phyloP scores from a whole-genome alignment of 768 basidiomycete genomes.

The Mycena polygramma region DNA sequence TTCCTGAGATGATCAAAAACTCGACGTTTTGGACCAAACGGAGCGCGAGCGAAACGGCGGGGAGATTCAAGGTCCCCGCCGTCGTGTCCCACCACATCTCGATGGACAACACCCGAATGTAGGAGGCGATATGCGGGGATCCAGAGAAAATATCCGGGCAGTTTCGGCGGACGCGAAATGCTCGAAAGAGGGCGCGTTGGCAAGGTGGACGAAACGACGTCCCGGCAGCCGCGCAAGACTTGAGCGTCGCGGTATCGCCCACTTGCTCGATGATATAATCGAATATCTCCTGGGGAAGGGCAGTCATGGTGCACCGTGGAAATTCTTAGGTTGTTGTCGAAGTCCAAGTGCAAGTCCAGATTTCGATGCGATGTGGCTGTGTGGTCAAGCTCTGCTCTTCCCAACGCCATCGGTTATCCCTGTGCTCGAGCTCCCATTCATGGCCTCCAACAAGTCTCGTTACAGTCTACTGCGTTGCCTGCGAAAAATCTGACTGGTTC shows the following conservation, averaged over 20 bases:
- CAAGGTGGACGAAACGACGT: slow-evolving; percentile 16
- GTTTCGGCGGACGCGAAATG: neutral
- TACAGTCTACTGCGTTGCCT: too few relatives aligned
- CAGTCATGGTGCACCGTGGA: neutral
- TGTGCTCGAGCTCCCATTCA: too few relatives aligned
- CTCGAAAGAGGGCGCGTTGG: slow-evolving; percentile 25
- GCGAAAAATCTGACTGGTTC: too few relatives aligned
- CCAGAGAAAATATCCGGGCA: neutral
- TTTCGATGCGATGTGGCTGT: too few relatives aligned
- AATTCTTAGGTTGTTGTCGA: too few relatives aligned
- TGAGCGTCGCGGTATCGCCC: slow-evolving; percentile 19
- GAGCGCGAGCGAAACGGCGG: neutral
- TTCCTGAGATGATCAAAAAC: slow-evolving; percentile 6
- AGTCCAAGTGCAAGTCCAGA: too few relatives aligned
- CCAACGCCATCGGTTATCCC: too few relatives aligned
- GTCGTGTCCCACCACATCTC: neutral
- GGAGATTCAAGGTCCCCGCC: neutral
- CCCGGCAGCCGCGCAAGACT: slow-evolving; percentile 24
- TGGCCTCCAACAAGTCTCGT: too few relatives aligned
- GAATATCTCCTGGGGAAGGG: slow-evolving; percentile 24
- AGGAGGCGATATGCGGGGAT: slow-evolving; percentile 20
- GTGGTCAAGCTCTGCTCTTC: too few relatives aligned
- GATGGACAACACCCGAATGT: slow-evolving; percentile 19
- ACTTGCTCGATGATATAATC: slow-evolving; percentile 25
- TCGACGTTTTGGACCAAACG: slow-evolving; percentile 3